These are phyloP conservation scores for Lyophyllum shimeji DNA, from an alignment of 768 basidiomycete species.

Conservation along the genomic window DNA sequence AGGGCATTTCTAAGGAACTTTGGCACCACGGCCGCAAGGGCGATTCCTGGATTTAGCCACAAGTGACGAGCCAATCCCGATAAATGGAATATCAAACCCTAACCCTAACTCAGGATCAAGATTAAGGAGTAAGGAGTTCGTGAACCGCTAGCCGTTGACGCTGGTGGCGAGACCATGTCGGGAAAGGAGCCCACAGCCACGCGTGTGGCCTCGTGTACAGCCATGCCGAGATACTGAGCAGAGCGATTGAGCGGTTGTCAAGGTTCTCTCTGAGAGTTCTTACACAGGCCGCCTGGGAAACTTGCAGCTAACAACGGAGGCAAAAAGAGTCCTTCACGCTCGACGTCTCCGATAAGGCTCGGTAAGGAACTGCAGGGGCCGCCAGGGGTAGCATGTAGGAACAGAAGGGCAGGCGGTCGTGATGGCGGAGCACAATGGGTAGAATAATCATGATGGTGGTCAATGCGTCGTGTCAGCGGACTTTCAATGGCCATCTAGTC, in stretches of 20 bases:
- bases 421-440: neutral
- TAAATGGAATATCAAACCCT: slow-evolving; percentile 1
- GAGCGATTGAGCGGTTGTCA: neutral
- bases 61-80: neutral
- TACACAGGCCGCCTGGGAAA: neutral
- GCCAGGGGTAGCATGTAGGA: neutral
- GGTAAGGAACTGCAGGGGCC: neutral
- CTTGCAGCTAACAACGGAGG: neutral
- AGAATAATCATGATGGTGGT: slow-evolving; percentile 30
- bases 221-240: neutral
- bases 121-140: neutral
- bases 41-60: no score
- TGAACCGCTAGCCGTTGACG: neutral
- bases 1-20: no score
- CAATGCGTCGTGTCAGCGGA: slow-evolving; percentile 46
- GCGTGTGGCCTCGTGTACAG: no score
- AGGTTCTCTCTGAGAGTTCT: neutral
- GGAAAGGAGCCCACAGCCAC: neutral
- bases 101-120: slow-evolving; percentile 16
- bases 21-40: no score
- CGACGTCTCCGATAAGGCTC: no score
- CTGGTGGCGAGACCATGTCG: no score
- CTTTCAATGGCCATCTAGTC: slow-evolving; percentile 38
- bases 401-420: neutral
- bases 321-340: no score